These are phyloP conservation scores for Suillus fuscotomentosus DNA, from an alignment of 768 basidiomycete genomes.

Conservation along the genomic window DNA sequence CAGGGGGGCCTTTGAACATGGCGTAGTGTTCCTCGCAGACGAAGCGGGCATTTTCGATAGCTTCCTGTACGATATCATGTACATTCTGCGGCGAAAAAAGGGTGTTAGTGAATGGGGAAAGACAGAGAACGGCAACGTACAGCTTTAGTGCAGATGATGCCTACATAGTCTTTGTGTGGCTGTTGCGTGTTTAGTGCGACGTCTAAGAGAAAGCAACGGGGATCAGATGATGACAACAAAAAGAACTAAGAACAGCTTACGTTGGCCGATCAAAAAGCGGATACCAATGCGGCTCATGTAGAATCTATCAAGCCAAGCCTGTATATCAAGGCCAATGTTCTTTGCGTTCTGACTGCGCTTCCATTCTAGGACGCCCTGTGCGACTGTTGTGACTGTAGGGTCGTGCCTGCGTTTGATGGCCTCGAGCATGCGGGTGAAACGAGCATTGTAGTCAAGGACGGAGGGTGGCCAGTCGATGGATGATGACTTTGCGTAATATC, in stretches of 20 bases:
- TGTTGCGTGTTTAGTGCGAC: constrained; percentile 93
- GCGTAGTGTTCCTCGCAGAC: constrained; percentile 96
- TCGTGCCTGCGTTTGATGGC: constrained; percentile 94
- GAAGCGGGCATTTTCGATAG: constrained; percentile 94
- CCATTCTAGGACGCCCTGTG: constrained; percentile 96
- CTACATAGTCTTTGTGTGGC: constrained; percentile 89
- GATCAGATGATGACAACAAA: constrained; percentile 7
- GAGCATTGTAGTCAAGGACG: constrained; percentile 87
- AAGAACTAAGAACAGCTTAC: constrained; percentile 42
- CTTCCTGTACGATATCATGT: constrained; percentile 96
- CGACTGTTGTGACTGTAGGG: constrained; percentile 96
- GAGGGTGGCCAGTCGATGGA: constrained; percentile 85
- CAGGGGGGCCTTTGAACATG: constrained; percentile 94
- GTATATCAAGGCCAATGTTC: constrained; percentile 82
- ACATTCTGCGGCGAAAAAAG: constrained; percentile 58
- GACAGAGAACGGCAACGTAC: constrained; percentile 41
- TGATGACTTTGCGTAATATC: constrained; percentile 83
- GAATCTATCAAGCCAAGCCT: constrained; percentile 95
- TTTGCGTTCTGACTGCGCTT: constrained; percentile 70
- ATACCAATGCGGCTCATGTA: constrained; percentile 96
- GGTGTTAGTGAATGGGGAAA: constrained; percentile 5
- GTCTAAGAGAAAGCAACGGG: constrained; percentile 44
- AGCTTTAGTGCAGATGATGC: constrained; percentile 94
- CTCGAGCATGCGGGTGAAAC: constrained; percentile 85
- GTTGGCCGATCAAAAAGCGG: constrained; percentile 95